phyloP scores from a whole-genome alignment of 1,139 yeast species.

The Hansenula sp. region DNA sequence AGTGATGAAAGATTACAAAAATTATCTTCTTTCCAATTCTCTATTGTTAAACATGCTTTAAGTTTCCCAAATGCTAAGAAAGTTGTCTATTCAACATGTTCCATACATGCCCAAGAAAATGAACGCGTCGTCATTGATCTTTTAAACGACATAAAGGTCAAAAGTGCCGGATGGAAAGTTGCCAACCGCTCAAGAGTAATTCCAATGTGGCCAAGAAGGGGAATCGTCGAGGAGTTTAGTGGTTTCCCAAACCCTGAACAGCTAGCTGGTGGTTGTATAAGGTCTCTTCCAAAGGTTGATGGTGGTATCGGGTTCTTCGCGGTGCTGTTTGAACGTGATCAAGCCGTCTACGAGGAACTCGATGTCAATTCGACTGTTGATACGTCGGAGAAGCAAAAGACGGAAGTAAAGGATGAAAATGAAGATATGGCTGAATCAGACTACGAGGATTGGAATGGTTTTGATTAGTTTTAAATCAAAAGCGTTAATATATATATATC shows the following conservation, averaged over 20 bases:
- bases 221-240: constrained; percentile 62
- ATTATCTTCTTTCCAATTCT: constrained; percentile 80
- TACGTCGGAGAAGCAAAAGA: constrained; percentile 4
- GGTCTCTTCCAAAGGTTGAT: constrained; percentile 81
- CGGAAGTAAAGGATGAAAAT: constrained; percentile 12
- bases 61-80: constrained; percentile 70
- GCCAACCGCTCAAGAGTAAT: constrained; percentile 61
- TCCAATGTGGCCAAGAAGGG: constrained; percentile 85
- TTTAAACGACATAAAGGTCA: constrained; percentile 57
- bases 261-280: constrained; percentile 80
- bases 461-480: too few species aligned
- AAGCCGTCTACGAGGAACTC: background rate
- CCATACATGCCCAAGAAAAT: constrained; percentile 89
- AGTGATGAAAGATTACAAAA: constrained; percentile 59
- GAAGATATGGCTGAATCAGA: constrained; percentile 5
- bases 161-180: constrained; percentile 70
- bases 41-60: constrained; percentile 85
- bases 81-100: constrained; percentile 94
- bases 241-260: constrained; percentile 41
- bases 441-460: constrained; percentile 28
- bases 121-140: constrained; percentile 85
- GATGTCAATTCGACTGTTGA: constrained; percentile 3
- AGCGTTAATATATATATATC: background rate
- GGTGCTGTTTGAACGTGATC: constrained; percentile 57
- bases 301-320: constrained; percentile 99